Base-by-base conservation (phyloP, 371 early-diverging fungal genomes). In the Rhizopus sp. region DNA sequence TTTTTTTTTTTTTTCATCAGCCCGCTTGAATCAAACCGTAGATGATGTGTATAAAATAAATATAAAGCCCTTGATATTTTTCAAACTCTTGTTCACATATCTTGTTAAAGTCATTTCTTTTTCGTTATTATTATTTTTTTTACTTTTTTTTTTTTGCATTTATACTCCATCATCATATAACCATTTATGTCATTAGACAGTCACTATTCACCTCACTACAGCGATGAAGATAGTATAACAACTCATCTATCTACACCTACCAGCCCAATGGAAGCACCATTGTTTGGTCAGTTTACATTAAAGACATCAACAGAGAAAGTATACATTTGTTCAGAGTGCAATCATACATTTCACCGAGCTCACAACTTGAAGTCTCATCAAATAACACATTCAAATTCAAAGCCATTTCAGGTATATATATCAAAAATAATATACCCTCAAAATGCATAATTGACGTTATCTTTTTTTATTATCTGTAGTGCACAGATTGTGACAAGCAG, bases 341-440 rank as follows among this genome's bases (percentile, higher is more conserved):
- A 63, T 42, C 75, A 75, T 50, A 64, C 69, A 5, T 78, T 78
- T 51, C 68, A 69, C 55, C 64, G 75, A 44, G 73, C 75, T n/a
- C 75, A 78, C 51, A 78, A 75, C 53, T 56, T 78, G 37, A 78
- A 78, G 54, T 75, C 75, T 13, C 79, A 78, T 60, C 59, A 66
- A 48, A 66, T 75, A 37, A 78, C 75, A 3, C 79, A 78, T 60
- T 75, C 79, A 30, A 63, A 67, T 56, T 62, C 65, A 57, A 72
- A 72, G 33, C 73, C 75, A 35, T 78, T 64, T 62, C 71, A 75
- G 73, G 78, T 69, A 68, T 63, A 49, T n/a, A n/a, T n/a, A n/a
- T n/a, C n/a, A n/a, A n/a, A n/a, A n/a, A n/a, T n/a, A n/a, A n/a
- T n/a, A n/a, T n/a, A n/a, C 15, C 15, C 15, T 23, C 23, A 40